These are phyloP conservation scores for Psidium guajava DNA, from an alignment of 345 rosid species.

Conservation along the genomic window DNA sequence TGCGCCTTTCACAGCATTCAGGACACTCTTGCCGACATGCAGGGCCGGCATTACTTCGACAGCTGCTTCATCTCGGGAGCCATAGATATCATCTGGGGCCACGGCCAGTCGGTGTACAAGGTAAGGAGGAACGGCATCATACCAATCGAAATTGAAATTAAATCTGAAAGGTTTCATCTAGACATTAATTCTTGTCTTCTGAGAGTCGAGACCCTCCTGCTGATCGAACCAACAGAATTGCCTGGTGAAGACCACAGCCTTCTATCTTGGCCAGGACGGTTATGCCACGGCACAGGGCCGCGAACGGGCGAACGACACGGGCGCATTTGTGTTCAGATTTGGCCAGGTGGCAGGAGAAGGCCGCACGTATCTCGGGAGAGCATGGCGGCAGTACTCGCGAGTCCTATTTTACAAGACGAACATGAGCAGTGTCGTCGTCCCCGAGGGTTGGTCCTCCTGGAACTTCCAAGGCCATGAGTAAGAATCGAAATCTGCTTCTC, in stretches of 20 bases:
- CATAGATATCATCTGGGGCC: conserved; percentile 6
- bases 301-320: neutral
- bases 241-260: neutral
- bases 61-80: neutral
- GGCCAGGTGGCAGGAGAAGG: conserved; percentile 8
- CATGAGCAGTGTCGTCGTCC: neutral
- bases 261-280: neutral
- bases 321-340: conserved; percentile 17
- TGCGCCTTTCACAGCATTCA: neutral
- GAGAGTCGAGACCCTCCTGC: neutral
- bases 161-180: neutral
- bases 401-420: conserved; percentile 8
- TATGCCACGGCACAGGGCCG: conserved; percentile 28
- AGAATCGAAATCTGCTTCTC: neutral
- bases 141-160: neutral
- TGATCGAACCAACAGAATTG: neutral
- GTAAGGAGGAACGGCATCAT: neutral
- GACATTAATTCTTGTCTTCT: neutral
- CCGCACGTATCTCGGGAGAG: conserved; percentile 22
- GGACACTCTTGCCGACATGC: neutral
- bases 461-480: neutral
- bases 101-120: neutral
- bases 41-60: neutral
- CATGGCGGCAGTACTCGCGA: conserved; percentile 17
- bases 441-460: conserved; percentile 32